Conservation (phyloP, 148 eudicot genomes). For the Cornus kousa region DNA sequence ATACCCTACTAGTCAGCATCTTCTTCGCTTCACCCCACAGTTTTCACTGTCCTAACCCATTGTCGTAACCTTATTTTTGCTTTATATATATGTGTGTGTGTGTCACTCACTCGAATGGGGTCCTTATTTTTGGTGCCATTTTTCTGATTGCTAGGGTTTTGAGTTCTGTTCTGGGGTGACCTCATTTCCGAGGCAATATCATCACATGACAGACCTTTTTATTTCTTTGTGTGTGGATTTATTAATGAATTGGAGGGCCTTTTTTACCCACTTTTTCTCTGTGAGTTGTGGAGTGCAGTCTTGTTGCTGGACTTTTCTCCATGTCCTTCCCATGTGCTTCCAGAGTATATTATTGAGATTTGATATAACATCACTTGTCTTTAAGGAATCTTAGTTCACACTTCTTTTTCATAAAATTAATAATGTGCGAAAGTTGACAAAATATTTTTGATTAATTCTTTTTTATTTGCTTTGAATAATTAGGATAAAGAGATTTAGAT, state of each 20-base stretch:
- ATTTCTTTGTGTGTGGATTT: no score
- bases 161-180: neutral
- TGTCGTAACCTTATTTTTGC: neutral
- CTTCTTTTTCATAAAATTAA: neutral
- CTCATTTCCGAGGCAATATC: neutral
- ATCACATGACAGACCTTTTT: neutral
- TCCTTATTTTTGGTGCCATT: neutral
- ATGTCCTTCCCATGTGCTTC: constrained; percentile 6
- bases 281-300: neutral
- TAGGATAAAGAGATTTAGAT: no score
- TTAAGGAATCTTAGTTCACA: neutral
- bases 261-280: neutral
- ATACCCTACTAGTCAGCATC: neutral
- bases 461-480: no score
- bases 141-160: neutral
- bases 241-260: neutral
- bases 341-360: neutral
- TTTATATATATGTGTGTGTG: neutral
- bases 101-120: constrained; percentile 4
- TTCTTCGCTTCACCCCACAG: neutral
- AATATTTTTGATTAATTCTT: no score
- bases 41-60: neutral
- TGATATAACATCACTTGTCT: neutral
- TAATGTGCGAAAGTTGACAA: no score
- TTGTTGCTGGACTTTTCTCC: constrained; percentile 1